These are phyloP conservation scores for Tolypocladium cylindrosporum DNA, from an alignment of 2,329 filamentous ascomycete genomes.

Conservation along the genomic window DNA sequence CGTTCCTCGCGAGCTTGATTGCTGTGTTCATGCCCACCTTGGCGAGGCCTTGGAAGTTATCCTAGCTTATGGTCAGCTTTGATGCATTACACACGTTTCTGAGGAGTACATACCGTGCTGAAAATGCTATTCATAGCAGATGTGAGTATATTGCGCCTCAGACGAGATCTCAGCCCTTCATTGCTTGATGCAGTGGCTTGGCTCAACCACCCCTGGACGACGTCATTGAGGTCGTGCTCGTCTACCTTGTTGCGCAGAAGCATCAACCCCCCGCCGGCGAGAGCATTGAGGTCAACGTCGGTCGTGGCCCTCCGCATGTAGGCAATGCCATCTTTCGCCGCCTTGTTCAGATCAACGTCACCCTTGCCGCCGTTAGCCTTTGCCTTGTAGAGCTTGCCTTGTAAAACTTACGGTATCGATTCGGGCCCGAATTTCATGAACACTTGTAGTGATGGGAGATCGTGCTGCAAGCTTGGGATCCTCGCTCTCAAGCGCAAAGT, in stretches of 20 bases:
- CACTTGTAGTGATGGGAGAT: neutral
- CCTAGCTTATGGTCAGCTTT: neutral
- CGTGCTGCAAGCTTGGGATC: neutral
- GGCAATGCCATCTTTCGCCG: neutral
- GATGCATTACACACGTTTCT: neutral
- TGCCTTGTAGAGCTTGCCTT: neutral
- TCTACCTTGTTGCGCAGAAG: neutral
- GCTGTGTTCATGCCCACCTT: neutral
- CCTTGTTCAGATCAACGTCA: neutral
- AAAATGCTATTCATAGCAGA: neutral
- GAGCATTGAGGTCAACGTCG: neutral
- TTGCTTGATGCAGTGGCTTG: neutral
- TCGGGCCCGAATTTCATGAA: neutral
- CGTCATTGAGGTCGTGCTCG: neutral
- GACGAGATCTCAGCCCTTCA: neutral
- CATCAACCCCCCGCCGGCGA: neutral
- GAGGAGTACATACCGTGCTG: neutral
- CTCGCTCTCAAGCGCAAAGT: neutral
- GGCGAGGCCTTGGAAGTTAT: neutral
- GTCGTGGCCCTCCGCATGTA: neutral
- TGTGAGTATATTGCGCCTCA: neutral
- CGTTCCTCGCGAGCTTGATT: neutral
- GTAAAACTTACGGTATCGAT: neutral
- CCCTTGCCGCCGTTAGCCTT: neutral
- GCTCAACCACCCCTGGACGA: neutral